phyloP scores from a whole-genome alignment of 2,329 filamentous ascomycete species.

The Alternaria ethzedia region DNA sequence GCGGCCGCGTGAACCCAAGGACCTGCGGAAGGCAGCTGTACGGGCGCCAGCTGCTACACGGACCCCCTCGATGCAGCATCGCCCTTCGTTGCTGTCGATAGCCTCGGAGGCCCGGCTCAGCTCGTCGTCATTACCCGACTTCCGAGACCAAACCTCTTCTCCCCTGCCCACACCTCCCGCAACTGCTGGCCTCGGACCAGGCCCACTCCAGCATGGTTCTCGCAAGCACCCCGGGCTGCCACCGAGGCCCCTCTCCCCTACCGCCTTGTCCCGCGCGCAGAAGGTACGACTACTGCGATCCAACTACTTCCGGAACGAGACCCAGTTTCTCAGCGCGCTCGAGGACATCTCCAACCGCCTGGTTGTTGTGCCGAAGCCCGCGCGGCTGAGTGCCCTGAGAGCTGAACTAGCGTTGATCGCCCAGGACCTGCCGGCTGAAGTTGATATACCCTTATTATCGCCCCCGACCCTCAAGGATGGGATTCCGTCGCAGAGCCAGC shows the following conservation, averaged over 20 bases:
- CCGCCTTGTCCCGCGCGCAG: constrained; percentile 68
- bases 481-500: constrained; percentile 74
- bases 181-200: constrained; percentile 51
- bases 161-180: constrained; percentile 48
- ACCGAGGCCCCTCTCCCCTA: constrained; percentile 63
- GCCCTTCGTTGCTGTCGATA: constrained; percentile 60
- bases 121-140: constrained; percentile 71
- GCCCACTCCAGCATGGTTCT: constrained; percentile 41
- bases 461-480: constrained; percentile 76
- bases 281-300: constrained; percentile 76
- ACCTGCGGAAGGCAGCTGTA: constrained; percentile 36
- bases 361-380: constrained; percentile 80
- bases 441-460: constrained; percentile 83
- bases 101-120: constrained; percentile 68
- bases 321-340: constrained; percentile 78
- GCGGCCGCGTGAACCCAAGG: constrained; percentile 33
- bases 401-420: constrained; percentile 82
- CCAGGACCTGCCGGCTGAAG: constrained; percentile 80
- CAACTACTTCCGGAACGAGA: constrained; percentile 83
- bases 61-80: constrained; percentile 41
- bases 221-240: constrained; percentile 63
- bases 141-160: constrained; percentile 57
- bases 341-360: constrained; percentile 87
- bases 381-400: constrained; percentile 78
- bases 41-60: constrained; percentile 30